A percentile compares a stretch with the other conserved stretches of the same genome.
These are phyloP conservation scores for Pseudogymnoascus sp. DNA, from an alignment of 2,329 filamentous ascomycete genomes.

Conservation along the genomic window DNA sequence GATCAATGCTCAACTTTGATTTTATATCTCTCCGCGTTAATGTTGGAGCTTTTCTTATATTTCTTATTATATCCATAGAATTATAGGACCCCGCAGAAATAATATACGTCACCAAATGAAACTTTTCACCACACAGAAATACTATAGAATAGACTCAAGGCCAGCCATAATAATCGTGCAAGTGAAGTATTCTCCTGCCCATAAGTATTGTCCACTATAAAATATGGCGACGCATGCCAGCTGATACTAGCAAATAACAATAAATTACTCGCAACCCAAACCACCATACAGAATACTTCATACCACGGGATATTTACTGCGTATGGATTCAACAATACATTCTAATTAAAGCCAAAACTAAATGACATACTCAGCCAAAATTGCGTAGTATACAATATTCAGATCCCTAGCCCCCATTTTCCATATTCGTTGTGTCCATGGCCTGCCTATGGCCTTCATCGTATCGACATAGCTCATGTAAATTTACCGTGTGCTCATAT, in stretches of 20 bases:
- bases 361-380: neutral
- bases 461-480: conserved; percentile 2
- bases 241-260: neutral
- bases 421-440: neutral
- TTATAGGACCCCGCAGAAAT: neutral
- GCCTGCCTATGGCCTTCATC: neutral
- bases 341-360: neutral
- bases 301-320: neutral
- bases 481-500: neutral
- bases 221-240: neutral
- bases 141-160: neutral
- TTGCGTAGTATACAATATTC: neutral
- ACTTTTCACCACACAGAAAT: neutral
- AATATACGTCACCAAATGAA: neutral
- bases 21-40: neutral
- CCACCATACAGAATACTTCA: neutral
- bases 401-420: neutral
- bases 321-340: neutral
- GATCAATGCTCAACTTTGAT: neutral
- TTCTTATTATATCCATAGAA: neutral
- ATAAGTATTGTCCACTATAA: neutral
- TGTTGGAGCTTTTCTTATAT: neutral
- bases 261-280: neutral
- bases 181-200: neutral
- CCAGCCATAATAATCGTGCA: neutral